phyloP scores from a whole-genome alignment of 2,329 filamentous ascomycete genomes.

The Aspergillus puulaauensis region DNA sequence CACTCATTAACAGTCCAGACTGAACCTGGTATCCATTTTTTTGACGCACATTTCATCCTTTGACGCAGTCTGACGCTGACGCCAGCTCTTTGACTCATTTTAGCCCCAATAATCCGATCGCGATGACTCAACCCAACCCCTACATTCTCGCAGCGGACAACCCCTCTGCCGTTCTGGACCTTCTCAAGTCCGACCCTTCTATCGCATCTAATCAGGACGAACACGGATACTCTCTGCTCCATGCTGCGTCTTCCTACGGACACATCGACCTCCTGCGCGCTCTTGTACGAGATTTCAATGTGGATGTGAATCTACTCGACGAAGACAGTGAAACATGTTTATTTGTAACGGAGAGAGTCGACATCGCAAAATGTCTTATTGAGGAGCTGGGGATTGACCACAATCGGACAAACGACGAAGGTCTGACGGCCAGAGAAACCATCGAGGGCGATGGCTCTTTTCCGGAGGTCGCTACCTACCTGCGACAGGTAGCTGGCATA shows the following conservation, averaged over 20 bases:
- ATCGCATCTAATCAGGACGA: constrained; percentile 80
- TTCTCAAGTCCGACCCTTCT: constrained; percentile 71
- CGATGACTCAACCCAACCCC: constrained; percentile 54
- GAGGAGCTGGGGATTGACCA: constrained; percentile 77
- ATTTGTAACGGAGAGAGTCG: constrained; percentile 82
- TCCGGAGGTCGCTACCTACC: constrained; percentile 71
- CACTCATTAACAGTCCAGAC: neutral
- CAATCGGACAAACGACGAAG: constrained; percentile 67
- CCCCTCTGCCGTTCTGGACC: constrained; percentile 68
- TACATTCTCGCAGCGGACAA: constrained; percentile 82
- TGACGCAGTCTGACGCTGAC: neutral
- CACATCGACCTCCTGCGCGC: constrained; percentile 76
- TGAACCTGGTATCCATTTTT: neutral
- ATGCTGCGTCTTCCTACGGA: constrained; percentile 90
- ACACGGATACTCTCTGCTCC: constrained; percentile 90
- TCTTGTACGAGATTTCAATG: constrained; percentile 73
- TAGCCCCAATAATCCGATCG: neutral
- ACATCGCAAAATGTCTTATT: constrained; percentile 74
- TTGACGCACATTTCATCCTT: neutral
- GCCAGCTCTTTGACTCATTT: constrained; percentile 12
- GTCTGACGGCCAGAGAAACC: constrained; percentile 76
- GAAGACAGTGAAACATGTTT: constrained; percentile 93
- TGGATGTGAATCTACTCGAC: constrained; percentile 78
- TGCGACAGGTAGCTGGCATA: constrained; percentile 47
- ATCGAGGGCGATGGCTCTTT: constrained; percentile 77